phyloP scores from a whole-genome alignment of 2,329 filamentous ascomycete species.

The Penicillium frequentans region DNA sequence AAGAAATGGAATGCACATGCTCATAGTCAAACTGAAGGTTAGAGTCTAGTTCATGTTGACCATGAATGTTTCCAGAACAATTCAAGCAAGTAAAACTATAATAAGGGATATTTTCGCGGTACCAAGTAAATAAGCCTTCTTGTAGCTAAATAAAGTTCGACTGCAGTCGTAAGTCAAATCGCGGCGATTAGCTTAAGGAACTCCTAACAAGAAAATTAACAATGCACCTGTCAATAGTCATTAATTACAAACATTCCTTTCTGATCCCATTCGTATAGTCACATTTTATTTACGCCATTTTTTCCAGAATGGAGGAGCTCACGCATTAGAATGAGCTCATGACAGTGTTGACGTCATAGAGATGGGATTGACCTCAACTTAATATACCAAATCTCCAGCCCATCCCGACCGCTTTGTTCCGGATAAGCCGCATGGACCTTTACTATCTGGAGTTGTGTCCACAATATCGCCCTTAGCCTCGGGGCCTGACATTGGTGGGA shows the following conservation, averaged over 20 bases:
- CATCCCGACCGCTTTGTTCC: no score
- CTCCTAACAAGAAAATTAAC: background rate
- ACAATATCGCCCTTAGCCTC: no score
- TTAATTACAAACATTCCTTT: background rate
- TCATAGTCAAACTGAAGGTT: no score
- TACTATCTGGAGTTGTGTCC: no score
- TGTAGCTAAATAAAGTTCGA: background rate
- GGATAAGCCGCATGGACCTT: no score
- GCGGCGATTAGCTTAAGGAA: background rate
- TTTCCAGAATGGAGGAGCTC: background rate
- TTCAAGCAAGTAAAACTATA: background rate
- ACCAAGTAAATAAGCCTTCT: background rate
- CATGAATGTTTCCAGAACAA: background rate
- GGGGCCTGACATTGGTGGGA: no score
- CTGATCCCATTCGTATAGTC: background rate
- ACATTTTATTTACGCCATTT: background rate
- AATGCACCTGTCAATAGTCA: background rate
- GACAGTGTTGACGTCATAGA: background rate
- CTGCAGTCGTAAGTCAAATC: background rate
- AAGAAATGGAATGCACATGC: background rate
- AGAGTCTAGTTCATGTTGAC: background rate
- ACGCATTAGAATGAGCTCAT: background rate
- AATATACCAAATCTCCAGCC: no score
- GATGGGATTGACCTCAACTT: background rate
- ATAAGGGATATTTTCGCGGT: background rate